Evolutionary conservation across 148 eudicot genomes (phyloP).

Genomic region (Oxyria digyna): DNA sequence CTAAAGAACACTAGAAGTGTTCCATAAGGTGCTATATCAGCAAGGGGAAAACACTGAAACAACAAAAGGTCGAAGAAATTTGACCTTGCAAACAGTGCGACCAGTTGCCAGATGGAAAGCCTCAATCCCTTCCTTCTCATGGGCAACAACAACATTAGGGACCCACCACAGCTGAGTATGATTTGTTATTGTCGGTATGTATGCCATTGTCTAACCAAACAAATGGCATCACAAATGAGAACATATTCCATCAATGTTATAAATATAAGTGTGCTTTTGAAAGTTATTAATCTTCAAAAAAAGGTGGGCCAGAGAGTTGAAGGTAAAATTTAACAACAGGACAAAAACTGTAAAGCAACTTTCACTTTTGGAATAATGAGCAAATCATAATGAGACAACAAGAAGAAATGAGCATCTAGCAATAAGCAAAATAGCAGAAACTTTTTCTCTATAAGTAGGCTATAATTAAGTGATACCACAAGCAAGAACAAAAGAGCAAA

Average conservation of each 20-base stretch:
- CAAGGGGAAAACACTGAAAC: neutral
- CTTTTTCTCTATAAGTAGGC: neutral
- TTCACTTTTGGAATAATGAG: neutral
- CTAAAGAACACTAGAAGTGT: neutral
- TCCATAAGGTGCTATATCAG: neutral
- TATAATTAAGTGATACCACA: neutral
- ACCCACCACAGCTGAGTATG: slow-evolving; percentile 98
- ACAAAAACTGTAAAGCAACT: neutral
- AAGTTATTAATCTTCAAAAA: neutral
- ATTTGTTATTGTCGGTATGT: slow-evolving; percentile 90
- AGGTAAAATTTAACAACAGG: neutral
- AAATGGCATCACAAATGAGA: slow-evolving; percentile 9
- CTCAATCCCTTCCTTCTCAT: slow-evolving; percentile 97
- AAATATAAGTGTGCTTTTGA: neutral
- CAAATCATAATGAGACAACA: neutral
- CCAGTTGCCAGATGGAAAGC: slow-evolving; percentile 96
- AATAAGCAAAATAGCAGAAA: neutral
- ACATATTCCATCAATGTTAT: neutral
- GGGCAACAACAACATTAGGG: slow-evolving; percentile 94
- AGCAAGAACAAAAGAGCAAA: too few species aligned
- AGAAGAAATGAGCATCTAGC: slow-evolving; percentile 1
- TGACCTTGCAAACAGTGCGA: slow-evolving; percentile 90
- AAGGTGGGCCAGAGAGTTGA: neutral
- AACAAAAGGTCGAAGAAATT: neutral
- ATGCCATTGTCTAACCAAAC: slow-evolving; percentile 44